phyloP scores from a whole-genome alignment of 2,329 filamentous ascomycete species.

The Colletotrichum abscissum region DNA sequence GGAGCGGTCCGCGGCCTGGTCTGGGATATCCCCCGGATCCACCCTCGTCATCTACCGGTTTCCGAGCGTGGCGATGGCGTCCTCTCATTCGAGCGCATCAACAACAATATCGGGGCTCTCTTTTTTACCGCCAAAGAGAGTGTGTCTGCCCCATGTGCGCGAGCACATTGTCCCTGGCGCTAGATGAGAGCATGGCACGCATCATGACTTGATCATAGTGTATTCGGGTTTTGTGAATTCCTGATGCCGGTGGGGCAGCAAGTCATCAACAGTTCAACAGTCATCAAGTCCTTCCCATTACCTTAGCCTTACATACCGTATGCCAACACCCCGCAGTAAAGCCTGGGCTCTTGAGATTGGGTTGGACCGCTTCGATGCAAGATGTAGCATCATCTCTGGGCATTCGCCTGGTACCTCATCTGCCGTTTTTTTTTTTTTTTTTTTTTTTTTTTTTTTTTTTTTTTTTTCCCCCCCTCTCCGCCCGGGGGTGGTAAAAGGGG shows the following conservation, averaged over 20 bases:
- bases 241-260: no score
- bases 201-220: not conserved
- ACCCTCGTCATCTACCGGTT: conserved; percentile 26
- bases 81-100: conserved; percentile 33
- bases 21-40: conserved; percentile 27
- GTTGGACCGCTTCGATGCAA: conserved; percentile 20
- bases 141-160: not conserved
- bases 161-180: not conserved
- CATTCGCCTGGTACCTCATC: not conserved
- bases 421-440: not conserved
- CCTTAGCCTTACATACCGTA: not conserved
- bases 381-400: not conserved
- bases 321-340: not conserved
- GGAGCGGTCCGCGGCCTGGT: conserved; percentile 14
- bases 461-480: no score
- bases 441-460: not conserved
- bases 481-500: no score
- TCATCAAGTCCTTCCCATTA: not conserved
- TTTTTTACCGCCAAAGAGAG: conserved; percentile 12
- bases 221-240: not conserved
- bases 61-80: not conserved
- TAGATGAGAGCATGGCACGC: not conserved
- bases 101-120: conserved; percentile 9
- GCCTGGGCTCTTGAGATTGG: conserved; percentile 1
- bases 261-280: no score